Evolutionary conservation across 805 yeast genomes (phyloP).

Genomic region (Saccharomycopsis sp.): DNA sequence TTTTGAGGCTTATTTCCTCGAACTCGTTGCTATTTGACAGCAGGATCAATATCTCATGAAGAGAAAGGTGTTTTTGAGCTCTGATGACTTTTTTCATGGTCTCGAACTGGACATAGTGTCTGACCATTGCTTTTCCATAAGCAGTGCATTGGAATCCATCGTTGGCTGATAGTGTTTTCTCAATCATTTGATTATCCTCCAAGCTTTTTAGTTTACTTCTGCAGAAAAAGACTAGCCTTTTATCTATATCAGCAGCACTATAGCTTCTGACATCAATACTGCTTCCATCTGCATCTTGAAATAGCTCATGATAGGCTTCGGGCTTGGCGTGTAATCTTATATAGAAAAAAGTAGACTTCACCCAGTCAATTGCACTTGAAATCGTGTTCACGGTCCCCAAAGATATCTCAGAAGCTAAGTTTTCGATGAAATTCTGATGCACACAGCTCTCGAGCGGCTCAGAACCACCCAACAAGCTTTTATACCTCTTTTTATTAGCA

Average conservation of each 20-base stretch:
- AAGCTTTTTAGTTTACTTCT: slow-evolving; percentile 31
- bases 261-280: neutral
- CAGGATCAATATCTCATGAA: slow-evolving; percentile 25
- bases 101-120: slow-evolving; percentile 39
- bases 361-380: slow-evolving; percentile 39
- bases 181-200: slow-evolving; percentile 28
- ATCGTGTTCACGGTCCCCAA: slow-evolving; percentile 33
- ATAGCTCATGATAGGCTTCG: slow-evolving; percentile 31
- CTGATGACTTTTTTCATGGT: slow-evolving; percentile 35
- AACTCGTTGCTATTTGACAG: slow-evolving; percentile 37
- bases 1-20: slow-evolving; percentile 33
- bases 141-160: slow-evolving; percentile 29
- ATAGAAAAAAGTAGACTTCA: slow-evolving; percentile 44
- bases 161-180: slow-evolving; percentile 13
- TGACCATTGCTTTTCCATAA: slow-evolving; percentile 44
- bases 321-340: slow-evolving; percentile 38
- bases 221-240: slow-evolving; percentile 31
- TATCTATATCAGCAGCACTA: slow-evolving; percentile 25
- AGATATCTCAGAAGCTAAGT: slow-evolving; percentile 39
- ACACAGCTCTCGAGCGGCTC: slow-evolving; percentile 42
- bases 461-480: slow-evolving; percentile 35
- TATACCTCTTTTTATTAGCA: slow-evolving; percentile 32
- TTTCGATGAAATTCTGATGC: slow-evolving; percentile 35
- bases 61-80: slow-evolving; percentile 14
- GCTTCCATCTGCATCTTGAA: slow-evolving; percentile 19